A percentile compares a stretch with the other conserved stretches of the same genome.
phyloP scores from a whole-genome alignment of 768 basidiomycete species.

The Cystofilobasidium macerans region DNA sequence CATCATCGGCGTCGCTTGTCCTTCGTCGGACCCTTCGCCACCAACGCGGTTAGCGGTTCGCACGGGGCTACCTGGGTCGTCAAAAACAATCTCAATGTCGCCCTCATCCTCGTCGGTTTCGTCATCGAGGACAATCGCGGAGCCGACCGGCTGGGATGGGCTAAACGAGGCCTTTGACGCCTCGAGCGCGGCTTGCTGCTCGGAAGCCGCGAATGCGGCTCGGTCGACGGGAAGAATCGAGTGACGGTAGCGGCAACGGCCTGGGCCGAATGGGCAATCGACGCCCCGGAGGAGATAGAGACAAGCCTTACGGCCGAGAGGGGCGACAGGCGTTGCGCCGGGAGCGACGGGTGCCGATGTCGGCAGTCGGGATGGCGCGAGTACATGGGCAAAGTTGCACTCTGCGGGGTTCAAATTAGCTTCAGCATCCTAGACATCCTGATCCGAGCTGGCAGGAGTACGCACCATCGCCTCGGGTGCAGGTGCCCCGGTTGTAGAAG shows the following conservation, averaged over 20 bases:
- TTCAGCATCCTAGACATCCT: too few species aligned
- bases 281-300: neutral
- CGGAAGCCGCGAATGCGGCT: neutral
- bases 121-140: neutral
- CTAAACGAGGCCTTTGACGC: neutral
- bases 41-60: too few species aligned
- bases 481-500: conserved; percentile 9
- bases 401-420: neutral
- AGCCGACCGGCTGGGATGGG: neutral
- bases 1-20: too few species aligned
- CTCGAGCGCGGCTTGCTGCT: neutral
- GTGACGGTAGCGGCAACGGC: neutral
- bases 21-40: too few species aligned
- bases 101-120: neutral
- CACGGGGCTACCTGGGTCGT: neutral
- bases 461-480: conserved; percentile 7
- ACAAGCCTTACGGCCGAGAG: conserved; percentile 15
- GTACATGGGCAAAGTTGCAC: conserved; percentile 16
- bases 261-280: neutral
- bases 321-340: neutral
- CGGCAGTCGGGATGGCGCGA: neutral
- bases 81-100: neutral
- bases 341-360: neutral
- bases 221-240: neutral
- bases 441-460: too few species aligned